A percentile compares a stretch with the other conserved stretches of the same genome.
Conservation (phyloP, 2,329 filamentous ascomycete genomes). For the Cercospora beticola region DNA sequence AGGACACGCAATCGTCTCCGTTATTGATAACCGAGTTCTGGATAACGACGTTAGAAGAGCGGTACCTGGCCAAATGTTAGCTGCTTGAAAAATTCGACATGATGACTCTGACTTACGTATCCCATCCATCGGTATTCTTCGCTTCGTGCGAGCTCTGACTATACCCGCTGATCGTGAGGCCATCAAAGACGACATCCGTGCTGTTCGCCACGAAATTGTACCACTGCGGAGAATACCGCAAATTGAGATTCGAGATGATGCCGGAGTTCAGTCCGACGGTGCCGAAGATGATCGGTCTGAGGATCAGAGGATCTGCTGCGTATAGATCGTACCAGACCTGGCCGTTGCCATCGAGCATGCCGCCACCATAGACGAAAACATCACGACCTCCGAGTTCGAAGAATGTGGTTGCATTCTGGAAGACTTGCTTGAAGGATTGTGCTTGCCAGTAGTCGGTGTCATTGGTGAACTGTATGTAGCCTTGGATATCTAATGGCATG, state of each 20-base stretch:
- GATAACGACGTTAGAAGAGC: slow-evolving; percentile 62
- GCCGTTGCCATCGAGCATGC: slow-evolving; percentile 63
- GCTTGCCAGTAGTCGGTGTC: slow-evolving; percentile 69
- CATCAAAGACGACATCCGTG: slow-evolving; percentile 61
- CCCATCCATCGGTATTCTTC: slow-evolving; percentile 57
- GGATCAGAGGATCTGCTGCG: slow-evolving; percentile 55
- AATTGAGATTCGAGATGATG: slow-evolving; percentile 59
- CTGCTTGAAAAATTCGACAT: slow-evolving; percentile 51
- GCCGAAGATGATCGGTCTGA: slow-evolving; percentile 60
- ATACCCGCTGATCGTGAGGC: slow-evolving; percentile 60
- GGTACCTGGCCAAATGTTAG: slow-evolving; percentile 43
- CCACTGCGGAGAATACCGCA: slow-evolving; percentile 62
- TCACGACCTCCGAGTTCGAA: slow-evolving; percentile 65
- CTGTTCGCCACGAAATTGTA: slow-evolving; percentile 68
- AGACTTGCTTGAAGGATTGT: slow-evolving; percentile 62
- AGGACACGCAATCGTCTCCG: slow-evolving; percentile 70
- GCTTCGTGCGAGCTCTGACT: slow-evolving; percentile 55
- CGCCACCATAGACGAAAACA: slow-evolving; percentile 67
- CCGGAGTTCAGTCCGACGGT: slow-evolving; percentile 58
- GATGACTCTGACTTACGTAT: slow-evolving; percentile 32
- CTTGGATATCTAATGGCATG: slow-evolving; percentile 52
- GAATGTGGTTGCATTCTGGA: slow-evolving; percentile 67
- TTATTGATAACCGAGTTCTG: slow-evolving; percentile 66
- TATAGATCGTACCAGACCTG: slow-evolving; percentile 66
- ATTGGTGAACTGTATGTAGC: slow-evolving; percentile 62